These are phyloP conservation scores for Pisolithus orientalis DNA, from an alignment of 768 basidiomycete species.

Conservation along the genomic window DNA sequence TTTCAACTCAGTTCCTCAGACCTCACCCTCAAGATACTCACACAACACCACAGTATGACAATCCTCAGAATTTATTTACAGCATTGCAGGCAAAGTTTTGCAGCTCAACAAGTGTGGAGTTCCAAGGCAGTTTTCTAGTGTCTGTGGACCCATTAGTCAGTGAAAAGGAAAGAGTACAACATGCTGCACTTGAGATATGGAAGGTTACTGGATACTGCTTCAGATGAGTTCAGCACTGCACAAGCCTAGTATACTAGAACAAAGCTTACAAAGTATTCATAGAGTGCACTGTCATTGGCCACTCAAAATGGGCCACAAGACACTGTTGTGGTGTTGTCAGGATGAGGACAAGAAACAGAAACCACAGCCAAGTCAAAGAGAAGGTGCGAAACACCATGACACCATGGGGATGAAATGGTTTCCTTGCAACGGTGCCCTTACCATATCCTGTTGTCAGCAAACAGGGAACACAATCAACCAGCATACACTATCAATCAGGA, in stretches of 20 bases:
- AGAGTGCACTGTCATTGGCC: conserved; percentile 4
- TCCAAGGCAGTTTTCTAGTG: too few relatives aligned
- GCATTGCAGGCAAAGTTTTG: too few relatives aligned
- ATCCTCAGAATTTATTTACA: too few relatives aligned
- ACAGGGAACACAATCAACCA: conserved; percentile 1
- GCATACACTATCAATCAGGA: neutral
- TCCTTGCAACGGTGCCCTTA: neutral
- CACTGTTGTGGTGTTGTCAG: conserved; percentile 46
- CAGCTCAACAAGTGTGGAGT: too few relatives aligned
- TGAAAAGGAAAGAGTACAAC: too few relatives aligned
- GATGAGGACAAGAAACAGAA: conserved; percentile 41
- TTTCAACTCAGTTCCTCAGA: too few relatives aligned
- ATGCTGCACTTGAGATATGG: too few relatives aligned
- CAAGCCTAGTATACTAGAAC: too few relatives aligned
- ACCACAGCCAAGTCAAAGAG: conserved; percentile 9
- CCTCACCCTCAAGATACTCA: too few relatives aligned
- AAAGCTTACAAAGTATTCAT: neutral
- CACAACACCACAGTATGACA: too few relatives aligned
- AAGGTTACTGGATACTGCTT: too few relatives aligned
- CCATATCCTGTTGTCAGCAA: neutral
- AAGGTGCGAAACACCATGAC: conserved; percentile 3
- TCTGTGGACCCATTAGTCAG: too few relatives aligned
- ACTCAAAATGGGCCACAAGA: conserved; percentile 42
- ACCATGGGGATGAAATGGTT: neutral
- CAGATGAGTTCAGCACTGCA: neutral